Evolutionary conservation across 2,329 filamentous ascomycete species (phyloP).

Genomic region (Talaromyces verruculosus): DNA sequence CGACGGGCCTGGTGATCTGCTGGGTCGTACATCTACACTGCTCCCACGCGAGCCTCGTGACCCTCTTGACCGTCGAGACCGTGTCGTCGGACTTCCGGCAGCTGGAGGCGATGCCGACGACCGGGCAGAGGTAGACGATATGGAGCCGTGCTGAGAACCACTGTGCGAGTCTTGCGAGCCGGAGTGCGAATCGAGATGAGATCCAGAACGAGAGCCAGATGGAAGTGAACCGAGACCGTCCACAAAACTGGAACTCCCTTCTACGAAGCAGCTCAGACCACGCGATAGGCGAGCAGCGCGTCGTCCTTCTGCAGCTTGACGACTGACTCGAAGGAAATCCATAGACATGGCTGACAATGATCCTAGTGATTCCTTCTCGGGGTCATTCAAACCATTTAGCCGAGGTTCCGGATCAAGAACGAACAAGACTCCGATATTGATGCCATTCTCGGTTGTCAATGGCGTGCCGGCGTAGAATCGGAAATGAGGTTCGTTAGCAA

Average conservation of each 20-base stretch:
- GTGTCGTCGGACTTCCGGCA: conserved; percentile 1
- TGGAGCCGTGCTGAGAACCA: conserved; percentile 25
- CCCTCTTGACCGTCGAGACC: conserved; percentile 15
- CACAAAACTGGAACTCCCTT: conserved; percentile 49
- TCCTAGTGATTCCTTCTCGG: conserved; percentile 52
- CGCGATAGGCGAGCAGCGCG: conserved; percentile 55
- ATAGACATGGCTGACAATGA: conserved; percentile 59
- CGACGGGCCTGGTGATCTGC: conserved; percentile 31
- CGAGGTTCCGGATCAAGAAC: conserved; percentile 60
- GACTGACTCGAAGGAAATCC: conserved; percentile 60
- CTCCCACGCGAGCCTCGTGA: conserved; percentile 22
- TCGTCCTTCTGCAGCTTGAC: conserved; percentile 54
- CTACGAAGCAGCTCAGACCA: conserved; percentile 56
- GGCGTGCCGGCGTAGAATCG: conserved; percentile 62
- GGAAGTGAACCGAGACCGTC: conserved; percentile 27
- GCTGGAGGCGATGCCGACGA: conserved; percentile 14
- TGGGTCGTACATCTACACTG: conserved; percentile 15
- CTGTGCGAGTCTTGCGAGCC: background rate
- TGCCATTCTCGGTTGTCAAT: conserved; percentile 57
- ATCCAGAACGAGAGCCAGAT: conserved; percentile 26
- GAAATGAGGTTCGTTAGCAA: conserved; percentile 36
- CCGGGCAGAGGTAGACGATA: conserved; percentile 26
- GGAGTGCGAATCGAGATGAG: conserved; percentile 3
- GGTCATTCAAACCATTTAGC: conserved; percentile 40
- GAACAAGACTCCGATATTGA: conserved; percentile 61